phyloP scores from a whole-genome alignment of 2,329 filamentous ascomycete species.

The Colletotrichum sp. region DNA sequence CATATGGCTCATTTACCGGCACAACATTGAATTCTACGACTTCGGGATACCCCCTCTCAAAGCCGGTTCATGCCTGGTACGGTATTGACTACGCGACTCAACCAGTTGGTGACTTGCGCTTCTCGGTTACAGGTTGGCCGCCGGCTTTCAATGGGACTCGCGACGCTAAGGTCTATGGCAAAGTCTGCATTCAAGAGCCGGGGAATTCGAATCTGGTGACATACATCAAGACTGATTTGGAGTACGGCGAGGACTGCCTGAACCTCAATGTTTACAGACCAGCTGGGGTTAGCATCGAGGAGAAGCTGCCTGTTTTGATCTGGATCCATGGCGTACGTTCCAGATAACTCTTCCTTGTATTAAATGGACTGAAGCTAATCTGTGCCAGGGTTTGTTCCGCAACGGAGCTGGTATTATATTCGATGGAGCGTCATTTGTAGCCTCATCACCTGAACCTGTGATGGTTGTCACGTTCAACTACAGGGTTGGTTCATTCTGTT shows the following conservation, averaged over 20 bases:
- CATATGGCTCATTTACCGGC: neutral
- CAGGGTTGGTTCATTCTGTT: constrained; percentile 2
- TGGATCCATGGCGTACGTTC: constrained; percentile 19
- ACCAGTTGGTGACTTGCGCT: neutral
- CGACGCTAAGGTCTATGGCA: neutral
- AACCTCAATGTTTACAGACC: constrained; percentile 16
- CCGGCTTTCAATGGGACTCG: neutral
- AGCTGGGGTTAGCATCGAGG: neutral
- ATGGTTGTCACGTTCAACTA: constrained; percentile 33
- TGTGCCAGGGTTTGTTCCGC: neutral
- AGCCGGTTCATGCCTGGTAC: constrained; percentile 1
- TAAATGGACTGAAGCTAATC: rapidly evolving
- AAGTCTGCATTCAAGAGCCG: constrained; percentile 5
- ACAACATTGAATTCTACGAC: neutral
- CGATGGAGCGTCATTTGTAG: constrained; percentile 27
- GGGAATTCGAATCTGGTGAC: neutral
- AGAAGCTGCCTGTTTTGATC: constrained; percentile 22
- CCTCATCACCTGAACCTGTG: constrained; percentile 27
- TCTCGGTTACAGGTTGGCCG: neutral
- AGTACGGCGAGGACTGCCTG: constrained; percentile 15
- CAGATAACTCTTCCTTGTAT: rapidly evolving
- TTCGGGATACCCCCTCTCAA: neutral
- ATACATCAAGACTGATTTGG: neutral
- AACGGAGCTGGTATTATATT: constrained; percentile 10
- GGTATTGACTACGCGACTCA: constrained; percentile 1